A percentile compares a stretch with the other conserved stretches of the same genome.
These are phyloP conservation scores for Colletotrichum sp. DNA, from an alignment of 2,329 filamentous ascomycete species.

Conservation along the genomic window DNA sequence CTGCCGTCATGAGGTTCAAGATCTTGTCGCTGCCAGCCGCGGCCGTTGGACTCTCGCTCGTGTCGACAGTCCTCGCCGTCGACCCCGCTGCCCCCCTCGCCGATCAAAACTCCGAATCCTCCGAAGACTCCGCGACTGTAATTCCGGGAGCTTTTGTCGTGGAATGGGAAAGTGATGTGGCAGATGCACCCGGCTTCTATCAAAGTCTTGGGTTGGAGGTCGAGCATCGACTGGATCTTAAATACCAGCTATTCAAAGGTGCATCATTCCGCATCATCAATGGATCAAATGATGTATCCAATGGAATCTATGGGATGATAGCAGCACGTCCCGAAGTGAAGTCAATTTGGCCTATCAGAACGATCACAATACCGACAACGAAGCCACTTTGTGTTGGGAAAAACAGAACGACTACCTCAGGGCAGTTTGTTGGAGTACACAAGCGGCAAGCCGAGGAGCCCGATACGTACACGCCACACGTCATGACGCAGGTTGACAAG, in stretches of 20 bases:
- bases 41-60: not conserved
- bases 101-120: not conserved
- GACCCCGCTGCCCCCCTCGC: fast-evolving
- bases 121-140: not conserved
- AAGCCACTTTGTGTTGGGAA: slow-evolving; percentile 10
- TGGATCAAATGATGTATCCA: slow-evolving; percentile 21
- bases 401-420: slow-evolving; percentile 4
- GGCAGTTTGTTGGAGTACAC: not conserved
- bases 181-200: slow-evolving; percentile 8
- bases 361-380: slow-evolving; percentile 18
- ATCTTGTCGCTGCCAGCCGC: not conserved
- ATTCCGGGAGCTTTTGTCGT: slow-evolving; percentile 28
- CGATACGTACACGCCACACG: slow-evolving; percentile 24
- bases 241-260: slow-evolving; percentile 27
- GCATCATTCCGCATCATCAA: slow-evolving; percentile 24
- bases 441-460: not conserved
- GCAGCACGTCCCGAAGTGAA: slow-evolving; percentile 27
- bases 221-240: slow-evolving; percentile 24
- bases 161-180: slow-evolving; percentile 22
- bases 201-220: slow-evolving; percentile 16
- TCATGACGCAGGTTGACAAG: slow-evolving; percentile 40
- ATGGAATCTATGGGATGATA: slow-evolving; percentile 19
- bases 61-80: fast-evolving
- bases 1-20: not conserved
- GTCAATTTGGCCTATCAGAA: slow-evolving; percentile 32